Evolutionary conservation across 192 early-diverging fungal genomes (phyloP), one percentile per base, ranked within the genome.

Genomic region (Backusella tarrabulga): DNA sequence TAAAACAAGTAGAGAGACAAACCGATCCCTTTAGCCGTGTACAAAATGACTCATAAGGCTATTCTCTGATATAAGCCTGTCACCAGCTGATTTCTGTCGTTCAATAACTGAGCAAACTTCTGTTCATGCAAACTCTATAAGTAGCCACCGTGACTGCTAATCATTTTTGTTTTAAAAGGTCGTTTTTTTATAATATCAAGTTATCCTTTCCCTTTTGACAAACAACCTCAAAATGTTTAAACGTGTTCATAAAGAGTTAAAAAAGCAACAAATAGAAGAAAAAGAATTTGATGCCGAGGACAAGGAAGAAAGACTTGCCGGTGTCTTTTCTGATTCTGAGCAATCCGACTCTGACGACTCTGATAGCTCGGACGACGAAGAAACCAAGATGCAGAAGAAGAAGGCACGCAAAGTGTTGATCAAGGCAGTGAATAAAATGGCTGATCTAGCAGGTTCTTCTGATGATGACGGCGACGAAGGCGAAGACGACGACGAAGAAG

Each of bases 181-280:
- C 21, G 4, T 14, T 44, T 50, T 75, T 68, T 75, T 68, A 34
- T 34, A 44, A 44, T 44, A 17, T 44, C 14, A 5, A 44, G 3
- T 14, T 29, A 29, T 34, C 21, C 38, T 42, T 29, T 41, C 3
- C 23, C 14, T 29, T 50, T 34, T 44, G 42, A 44, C 3, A 44
- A 44, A 21, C 26, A 34, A 34, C 9, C 38, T 40, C 23, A 46
- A 34, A 40, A 81, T 81, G 80, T 81, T 81, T 52, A 81, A 81
- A 74, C 80, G 80, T 73, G 80, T 71, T 41, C 42, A 52, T 44
- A 77, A 81, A 50, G 80, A 81, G 36, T 68, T 81, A 34, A 73
- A 63, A n/a, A 81, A 81, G 38, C 80, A 81, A n/a, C 36, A 76
- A 21, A 81, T 81, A 46, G 74, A 75, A 75, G 74, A 75, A 3